Conservation (phyloP, 2,329 filamentous ascomycete species). For the Xylaria sp. region DNA sequence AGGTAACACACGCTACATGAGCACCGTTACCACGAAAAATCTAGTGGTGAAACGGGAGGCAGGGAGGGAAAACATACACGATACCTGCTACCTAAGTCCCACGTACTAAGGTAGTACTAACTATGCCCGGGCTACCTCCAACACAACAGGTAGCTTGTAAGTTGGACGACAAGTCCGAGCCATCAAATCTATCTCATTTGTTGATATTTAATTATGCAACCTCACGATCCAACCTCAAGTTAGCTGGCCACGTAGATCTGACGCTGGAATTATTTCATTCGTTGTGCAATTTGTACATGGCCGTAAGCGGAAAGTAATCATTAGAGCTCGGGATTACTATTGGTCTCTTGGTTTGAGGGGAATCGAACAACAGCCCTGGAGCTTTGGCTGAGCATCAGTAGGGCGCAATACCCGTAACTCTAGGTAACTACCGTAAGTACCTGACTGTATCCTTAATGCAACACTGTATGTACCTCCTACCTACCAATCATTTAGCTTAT, state of each 20-base stretch:
- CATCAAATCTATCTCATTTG: neutral
- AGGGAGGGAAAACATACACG: neutral
- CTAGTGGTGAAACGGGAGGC: neutral
- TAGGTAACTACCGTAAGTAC: too few species aligned
- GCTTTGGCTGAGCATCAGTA: neutral
- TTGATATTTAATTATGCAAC: neutral
- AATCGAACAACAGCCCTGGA: neutral
- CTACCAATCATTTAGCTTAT: slow-evolving; percentile 11
- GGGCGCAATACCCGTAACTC: too few species aligned
- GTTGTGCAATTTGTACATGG: slow-evolving; percentile 15
- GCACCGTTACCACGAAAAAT: too few species aligned
- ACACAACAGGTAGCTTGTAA: too few species aligned
- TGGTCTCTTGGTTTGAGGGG: slow-evolving; percentile 15
- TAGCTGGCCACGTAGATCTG: slow-evolving; percentile 20
- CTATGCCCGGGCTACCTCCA: too few species aligned
- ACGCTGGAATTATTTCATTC: slow-evolving; percentile 19
- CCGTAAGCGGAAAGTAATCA: slow-evolving; percentile 32
- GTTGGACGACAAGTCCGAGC: neutral
- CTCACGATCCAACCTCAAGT: neutral
- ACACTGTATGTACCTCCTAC: neutral
- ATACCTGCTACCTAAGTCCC: neutral
- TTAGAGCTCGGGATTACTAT: slow-evolving; percentile 14
- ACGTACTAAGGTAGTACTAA: too few species aligned
- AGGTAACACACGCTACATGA: too few species aligned
- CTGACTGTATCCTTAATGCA: too few species aligned